These are phyloP conservation scores for Ogataea nitratoaversa DNA, from an alignment of 805 yeast species.

Conservation along the genomic window DNA sequence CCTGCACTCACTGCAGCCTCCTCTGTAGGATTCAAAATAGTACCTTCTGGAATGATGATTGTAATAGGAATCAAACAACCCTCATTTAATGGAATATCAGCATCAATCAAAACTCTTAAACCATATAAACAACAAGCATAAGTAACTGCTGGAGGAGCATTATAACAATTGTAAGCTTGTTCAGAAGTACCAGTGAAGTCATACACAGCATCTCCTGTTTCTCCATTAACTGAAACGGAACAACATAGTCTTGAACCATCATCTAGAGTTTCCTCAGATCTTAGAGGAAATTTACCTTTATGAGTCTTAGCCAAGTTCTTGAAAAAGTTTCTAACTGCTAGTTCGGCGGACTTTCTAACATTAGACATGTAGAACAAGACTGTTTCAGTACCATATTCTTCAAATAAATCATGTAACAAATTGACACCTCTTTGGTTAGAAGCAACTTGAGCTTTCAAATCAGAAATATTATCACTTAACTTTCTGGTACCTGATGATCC, in stretches of 20 bases:
- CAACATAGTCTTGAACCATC: constrained; percentile 50
- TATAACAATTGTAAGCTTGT: constrained; percentile 48
- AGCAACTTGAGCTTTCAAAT: constrained; percentile 46
- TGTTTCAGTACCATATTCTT: constrained; percentile 39
- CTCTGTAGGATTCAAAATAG: constrained; percentile 36
- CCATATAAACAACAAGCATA: constrained; percentile 52
- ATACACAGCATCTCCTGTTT: constrained; percentile 41
- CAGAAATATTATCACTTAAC: constrained; percentile 49
- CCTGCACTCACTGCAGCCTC: constrained; percentile 45
- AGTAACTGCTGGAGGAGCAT: constrained; percentile 52
- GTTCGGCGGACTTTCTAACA: constrained; percentile 42
- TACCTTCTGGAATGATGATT: constrained; percentile 31
- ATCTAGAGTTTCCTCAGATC: constrained; percentile 48
- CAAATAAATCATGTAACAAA: constrained; percentile 37
- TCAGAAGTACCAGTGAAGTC: constrained; percentile 52
- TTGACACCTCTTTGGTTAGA: constrained; percentile 50
- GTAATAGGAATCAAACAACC: constrained; percentile 39
- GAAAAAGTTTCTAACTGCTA: constrained; percentile 37
- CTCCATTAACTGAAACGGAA: constrained; percentile 36
- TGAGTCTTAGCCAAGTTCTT: constrained; percentile 38
- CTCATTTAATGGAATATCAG: constrained; percentile 53
- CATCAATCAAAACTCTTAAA: constrained; percentile 43
- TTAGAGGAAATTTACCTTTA: constrained; percentile 31
- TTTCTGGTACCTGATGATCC: constrained; percentile 56
- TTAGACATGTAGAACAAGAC: constrained; percentile 45